Conservation (phyloP, 208 protist species). For the Porcisia hertigi region DNA sequence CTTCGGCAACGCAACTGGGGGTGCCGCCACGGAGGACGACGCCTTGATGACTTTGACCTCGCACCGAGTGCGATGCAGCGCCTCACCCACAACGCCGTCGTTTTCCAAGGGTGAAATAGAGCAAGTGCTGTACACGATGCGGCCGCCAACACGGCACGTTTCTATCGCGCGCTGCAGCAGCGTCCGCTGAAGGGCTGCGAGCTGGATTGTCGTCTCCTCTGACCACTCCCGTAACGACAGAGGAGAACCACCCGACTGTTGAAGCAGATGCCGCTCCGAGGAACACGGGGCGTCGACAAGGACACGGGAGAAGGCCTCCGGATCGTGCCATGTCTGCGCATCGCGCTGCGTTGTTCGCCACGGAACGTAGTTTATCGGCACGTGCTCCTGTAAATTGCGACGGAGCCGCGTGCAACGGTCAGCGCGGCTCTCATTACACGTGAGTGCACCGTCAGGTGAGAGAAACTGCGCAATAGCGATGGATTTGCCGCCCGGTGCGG, state of each 20-base stretch:
- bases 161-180: constrained; percentile 81
- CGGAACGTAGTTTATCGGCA: constrained; percentile 67
- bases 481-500: constrained; percentile 76
- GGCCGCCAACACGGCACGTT: constrained; percentile 68
- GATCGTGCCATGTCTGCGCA: constrained; percentile 69
- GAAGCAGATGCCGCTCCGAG: constrained; percentile 90
- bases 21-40: not conserved
- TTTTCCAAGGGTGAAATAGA: constrained; percentile 90
- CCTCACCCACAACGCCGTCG: constrained; percentile 79
- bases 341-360: constrained; percentile 70
- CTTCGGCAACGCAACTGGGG: not conserved
- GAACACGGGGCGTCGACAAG: constrained; percentile 93
- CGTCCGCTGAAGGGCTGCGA: constrained; percentile 55
- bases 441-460: constrained; percentile 59
- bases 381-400: constrained; percentile 68
- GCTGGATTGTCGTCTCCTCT: constrained; percentile 33
- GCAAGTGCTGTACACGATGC: constrained; percentile 93
- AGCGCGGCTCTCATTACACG: constrained; percentile 61
- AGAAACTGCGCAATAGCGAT: constrained; percentile 83
- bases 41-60: constrained; percentile 45
- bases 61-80: constrained; percentile 60
- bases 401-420: constrained; percentile 73
- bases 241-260: constrained; percentile 44
- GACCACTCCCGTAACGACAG: constrained; percentile 57
- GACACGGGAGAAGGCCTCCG: constrained; percentile 70